phyloP scores from a whole-genome alignment of 2,329 filamentous ascomycete species.

The Cladosporium phlei region DNA sequence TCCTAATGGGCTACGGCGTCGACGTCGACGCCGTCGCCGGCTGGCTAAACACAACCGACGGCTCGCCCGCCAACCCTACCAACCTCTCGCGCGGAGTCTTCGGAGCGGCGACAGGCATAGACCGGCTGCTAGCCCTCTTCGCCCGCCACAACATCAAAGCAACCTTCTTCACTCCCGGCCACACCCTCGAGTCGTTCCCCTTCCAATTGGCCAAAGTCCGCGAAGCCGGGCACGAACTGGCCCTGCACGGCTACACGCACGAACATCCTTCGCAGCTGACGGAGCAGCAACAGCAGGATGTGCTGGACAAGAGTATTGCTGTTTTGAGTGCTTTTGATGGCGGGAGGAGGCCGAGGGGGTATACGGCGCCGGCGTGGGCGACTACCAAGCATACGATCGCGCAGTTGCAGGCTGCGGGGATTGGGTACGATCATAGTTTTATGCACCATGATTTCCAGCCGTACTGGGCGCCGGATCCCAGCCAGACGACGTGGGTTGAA shows the following conservation, averaged over 20 bases:
- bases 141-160: conserved; percentile 39
- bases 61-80: conserved; percentile 35
- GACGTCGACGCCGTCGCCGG: conserved; percentile 38
- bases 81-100: conserved; percentile 38
- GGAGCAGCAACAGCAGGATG: conserved; percentile 33
- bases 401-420: conserved; percentile 39
- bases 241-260: conserved; percentile 40
- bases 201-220: conserved; percentile 43
- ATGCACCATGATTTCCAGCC: conserved; percentile 47
- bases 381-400: conserved; percentile 36
- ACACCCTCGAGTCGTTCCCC: conserved; percentile 46
- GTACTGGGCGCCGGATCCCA: conserved; percentile 25
- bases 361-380: conserved; percentile 42
- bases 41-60: conserved; percentile 41
- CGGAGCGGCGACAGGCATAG: conserved; percentile 38
- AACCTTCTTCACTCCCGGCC: conserved; percentile 40
- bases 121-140: conserved; percentile 39
- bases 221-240: conserved; percentile 41
- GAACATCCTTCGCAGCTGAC: conserved; percentile 32
- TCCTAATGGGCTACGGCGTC: conserved; percentile 38
- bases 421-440: conserved; percentile 46
- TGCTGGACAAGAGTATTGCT: conserved; percentile 37
- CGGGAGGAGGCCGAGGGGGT: conserved; percentile 38
- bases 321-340: conserved; percentile 37
- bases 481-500: conserved; percentile 25